phyloP scores from a whole-genome alignment of 768 basidiomycete species.

The Leucocoprinus sp. region DNA sequence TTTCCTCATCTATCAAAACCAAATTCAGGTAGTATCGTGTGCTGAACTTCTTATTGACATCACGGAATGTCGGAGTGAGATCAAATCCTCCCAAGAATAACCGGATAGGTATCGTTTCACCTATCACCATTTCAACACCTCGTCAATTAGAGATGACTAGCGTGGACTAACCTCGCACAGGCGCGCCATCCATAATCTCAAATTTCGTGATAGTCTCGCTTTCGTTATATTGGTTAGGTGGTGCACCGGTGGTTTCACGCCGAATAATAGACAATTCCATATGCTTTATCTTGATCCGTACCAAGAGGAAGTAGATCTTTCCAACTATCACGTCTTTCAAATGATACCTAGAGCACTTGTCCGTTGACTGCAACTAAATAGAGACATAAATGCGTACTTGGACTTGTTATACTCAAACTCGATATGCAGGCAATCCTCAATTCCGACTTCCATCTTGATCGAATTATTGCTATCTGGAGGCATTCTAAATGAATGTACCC shows the following conservation, averaged over 20 bases:
- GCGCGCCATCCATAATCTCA: conserved; percentile 98
- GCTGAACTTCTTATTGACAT: conserved; percentile 99
- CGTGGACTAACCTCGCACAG: conserved; percentile 68
- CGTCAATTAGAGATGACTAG: not conserved
- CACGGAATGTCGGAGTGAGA: conserved; percentile 95
- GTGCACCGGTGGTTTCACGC: conserved; percentile 92
- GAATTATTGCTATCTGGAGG: conserved; percentile 96
- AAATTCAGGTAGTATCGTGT: conserved; percentile 96
- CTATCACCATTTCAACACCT: conserved; percentile 30
- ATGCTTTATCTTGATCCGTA: too few species aligned
- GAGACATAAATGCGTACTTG: conserved; percentile 55
- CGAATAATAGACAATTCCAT: conserved; percentile 97
- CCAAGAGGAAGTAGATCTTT: conserved; percentile 99
- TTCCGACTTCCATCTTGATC: conserved; percentile 99
- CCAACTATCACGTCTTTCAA: conserved; percentile 98
- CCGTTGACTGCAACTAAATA: not conserved
- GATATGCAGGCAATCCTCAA: conserved; percentile 97
- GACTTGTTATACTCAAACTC: conserved; percentile 99
- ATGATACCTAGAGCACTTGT: too few species aligned
- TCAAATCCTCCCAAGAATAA: conserved; percentile 98
- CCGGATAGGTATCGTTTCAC: conserved; percentile 97
- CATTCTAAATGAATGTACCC: conserved; percentile 99
- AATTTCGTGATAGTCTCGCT: conserved; percentile 99
- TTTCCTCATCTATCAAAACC: conserved; percentile 97
- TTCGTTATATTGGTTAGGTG: conserved; percentile 99